These are phyloP conservation scores for Aspergillus latus DNA, from an alignment of 2,329 filamentous ascomycete genomes.

Conservation along the genomic window DNA sequence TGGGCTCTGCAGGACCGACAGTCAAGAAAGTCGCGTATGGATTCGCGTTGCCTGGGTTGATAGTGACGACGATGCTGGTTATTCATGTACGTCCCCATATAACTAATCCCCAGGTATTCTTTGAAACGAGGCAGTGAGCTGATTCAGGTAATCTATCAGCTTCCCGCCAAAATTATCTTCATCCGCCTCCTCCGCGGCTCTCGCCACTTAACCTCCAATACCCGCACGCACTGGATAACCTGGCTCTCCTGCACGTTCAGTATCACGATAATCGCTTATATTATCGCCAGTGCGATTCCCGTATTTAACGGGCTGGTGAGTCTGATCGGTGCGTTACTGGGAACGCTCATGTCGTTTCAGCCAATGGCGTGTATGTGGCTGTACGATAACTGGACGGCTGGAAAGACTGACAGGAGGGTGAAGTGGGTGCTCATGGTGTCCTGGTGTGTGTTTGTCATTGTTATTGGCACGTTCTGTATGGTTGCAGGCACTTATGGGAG, in stretches of 20 bases:
- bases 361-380: slow-evolving; percentile 21
- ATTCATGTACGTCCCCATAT: slow-evolving; percentile 23
- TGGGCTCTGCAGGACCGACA: slow-evolving; percentile 45
- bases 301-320: slow-evolving; percentile 26
- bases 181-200: slow-evolving; percentile 25
- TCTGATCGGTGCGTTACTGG: slow-evolving; percentile 27
- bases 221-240: slow-evolving; percentile 23
- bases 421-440: slow-evolving; percentile 13
- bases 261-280: slow-evolving; percentile 22
- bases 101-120: no score
- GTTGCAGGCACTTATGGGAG: slow-evolving; percentile 49
- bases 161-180: slow-evolving; percentile 26
- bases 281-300: slow-evolving; percentile 29
- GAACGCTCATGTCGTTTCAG: slow-evolving; percentile 15
- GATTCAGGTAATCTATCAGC: slow-evolving; percentile 4
- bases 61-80: slow-evolving; percentile 27
- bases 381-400: slow-evolving; percentile 42
- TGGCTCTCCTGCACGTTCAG: slow-evolving; percentile 27
- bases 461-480: slow-evolving; percentile 43
- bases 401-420: slow-evolving; percentile 10
- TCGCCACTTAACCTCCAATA: slow-evolving; percentile 23
- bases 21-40: slow-evolving; percentile 51
- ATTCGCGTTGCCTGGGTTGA: slow-evolving; percentile 35
- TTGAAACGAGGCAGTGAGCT: neutral
- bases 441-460: slow-evolving; percentile 36